Evolutionary conservation across 352 stramenopile genomes (phyloP).

Genomic region (Pythium sp.): DNA sequence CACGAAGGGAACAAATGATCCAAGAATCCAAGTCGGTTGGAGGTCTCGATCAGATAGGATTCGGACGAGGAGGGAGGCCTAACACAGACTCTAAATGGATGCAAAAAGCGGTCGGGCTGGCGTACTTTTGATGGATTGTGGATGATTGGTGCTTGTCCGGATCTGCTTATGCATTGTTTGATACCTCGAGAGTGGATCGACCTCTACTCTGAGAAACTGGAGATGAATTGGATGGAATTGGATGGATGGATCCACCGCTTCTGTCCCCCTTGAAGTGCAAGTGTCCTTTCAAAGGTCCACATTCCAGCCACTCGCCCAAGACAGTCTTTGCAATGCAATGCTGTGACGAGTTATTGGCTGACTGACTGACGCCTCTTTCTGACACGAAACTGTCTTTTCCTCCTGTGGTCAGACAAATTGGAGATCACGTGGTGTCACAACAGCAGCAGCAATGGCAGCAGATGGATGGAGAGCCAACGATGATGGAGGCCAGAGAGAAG

Average conservation of each 20-base stretch:
- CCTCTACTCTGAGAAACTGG: neutral
- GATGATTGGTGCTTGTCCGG: neutral
- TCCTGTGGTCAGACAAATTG: neutral
- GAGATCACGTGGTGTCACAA: neutral
- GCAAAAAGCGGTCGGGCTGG: neutral
- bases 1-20: no score
- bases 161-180: neutral
- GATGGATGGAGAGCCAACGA: neutral
- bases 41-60: neutral
- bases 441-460: neutral
- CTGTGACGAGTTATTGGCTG: neutral
- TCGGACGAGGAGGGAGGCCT: neutral
- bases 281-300: slow-evolving; percentile 4
- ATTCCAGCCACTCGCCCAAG: neutral
- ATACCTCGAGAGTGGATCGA: neutral
- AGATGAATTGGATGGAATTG: neutral
- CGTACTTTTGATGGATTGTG: neutral
- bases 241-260: neutral
- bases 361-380: slow-evolving; percentile 8
- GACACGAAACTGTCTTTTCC: slow-evolving; percentile 8
- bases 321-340: neutral
- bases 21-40: neutral
- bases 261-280: neutral
- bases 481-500: neutral
- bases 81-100: neutral